Evolutionary conservation across 257 asterid genomes (phyloP).

Genomic region (Solanum arcanum): DNA sequence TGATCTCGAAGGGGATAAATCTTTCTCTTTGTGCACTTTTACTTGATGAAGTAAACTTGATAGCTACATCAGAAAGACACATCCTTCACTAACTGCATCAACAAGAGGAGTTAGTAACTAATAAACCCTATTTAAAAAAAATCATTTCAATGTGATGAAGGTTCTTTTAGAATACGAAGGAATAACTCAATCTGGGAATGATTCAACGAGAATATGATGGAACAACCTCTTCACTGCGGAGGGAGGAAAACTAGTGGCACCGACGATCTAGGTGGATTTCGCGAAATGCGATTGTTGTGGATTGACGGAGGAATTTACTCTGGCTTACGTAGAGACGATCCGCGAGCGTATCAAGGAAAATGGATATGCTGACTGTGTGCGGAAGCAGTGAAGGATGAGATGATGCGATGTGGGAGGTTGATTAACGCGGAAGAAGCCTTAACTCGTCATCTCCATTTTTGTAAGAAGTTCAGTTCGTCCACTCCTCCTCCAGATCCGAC

Average conservation of each 20-base stretch:
- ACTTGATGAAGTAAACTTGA: no score
- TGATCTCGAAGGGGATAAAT: no score
- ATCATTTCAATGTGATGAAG: no score
- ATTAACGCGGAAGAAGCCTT: conserved; percentile 61
- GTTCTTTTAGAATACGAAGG: no score
- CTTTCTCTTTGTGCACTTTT: no score
- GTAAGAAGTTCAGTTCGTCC: conserved; percentile 45
- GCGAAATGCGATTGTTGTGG: conserved; percentile 49
- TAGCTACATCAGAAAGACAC: no score
- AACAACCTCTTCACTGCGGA: not conserved
- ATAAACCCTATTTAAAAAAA: no score
- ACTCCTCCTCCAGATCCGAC: conserved; percentile 45
- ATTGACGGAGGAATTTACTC: conserved; percentile 54
- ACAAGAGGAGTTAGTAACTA: no score
- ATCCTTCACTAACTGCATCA: no score
- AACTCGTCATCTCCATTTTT: conserved; percentile 53
- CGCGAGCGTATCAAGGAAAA: conserved; percentile 39
- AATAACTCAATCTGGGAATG: no score
- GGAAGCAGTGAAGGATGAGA: conserved; percentile 45
- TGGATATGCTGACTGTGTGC: conserved; percentile 53
- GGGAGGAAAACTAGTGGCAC: not conserved
- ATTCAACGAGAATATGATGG: no score
- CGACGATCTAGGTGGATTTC: conserved; percentile 22
- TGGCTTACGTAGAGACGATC: conserved; percentile 30
- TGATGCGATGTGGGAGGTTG: conserved; percentile 39